Evolutionary conservation across 768 basidiomycete species (phyloP), one percentile per base, ranked within the genome.

Genomic region (Trametes gibbosa): DNA sequence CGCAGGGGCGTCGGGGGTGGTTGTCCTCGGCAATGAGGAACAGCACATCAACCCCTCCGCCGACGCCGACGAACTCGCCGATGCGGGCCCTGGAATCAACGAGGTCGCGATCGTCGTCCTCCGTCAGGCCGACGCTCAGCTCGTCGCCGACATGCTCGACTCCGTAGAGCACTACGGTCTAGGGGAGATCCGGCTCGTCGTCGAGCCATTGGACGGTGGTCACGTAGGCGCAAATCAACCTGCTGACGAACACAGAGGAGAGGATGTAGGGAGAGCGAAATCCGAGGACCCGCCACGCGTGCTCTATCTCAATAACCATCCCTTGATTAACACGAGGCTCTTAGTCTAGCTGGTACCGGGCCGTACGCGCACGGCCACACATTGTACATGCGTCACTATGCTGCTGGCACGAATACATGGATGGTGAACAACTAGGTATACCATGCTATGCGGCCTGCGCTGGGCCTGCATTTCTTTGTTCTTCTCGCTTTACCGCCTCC

Each of bases 271-370:
- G 57, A 56, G 59, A 63, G 47, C 56, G 64, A 75, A 63, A 25
- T n/a, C 39, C 25, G 47, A 50, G 55, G 74, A 79, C 63, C 64
- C 66, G 19, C 72, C 75, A 58, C 80, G 79, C 46, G 79, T 91
- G 65, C 70, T 93, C 69, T 88, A 87, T 76, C 77, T 93, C 68
- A 91, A 90, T 64, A 87, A 87, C 27, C 84, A 86, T 70, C 83
- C 89, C 50, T 71, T 93, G 67, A 71, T 87, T 58, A 93, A 93
- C 73, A 90, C 90, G 63, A 81, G 85, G 68, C 69, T 92, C 5
- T 24, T 70, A 53, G 61, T 70, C 53, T 69, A 56, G 47, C 8
- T 19, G 7, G 24, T 17, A 5, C 25, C 25, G 25, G n/a, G 32
- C n/a, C 14, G 29, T 25, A 13, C 24, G 53, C 40, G 12, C 40